Conservation (phyloP, 345 rosid genomes). For the Brassica cretica region DNA sequence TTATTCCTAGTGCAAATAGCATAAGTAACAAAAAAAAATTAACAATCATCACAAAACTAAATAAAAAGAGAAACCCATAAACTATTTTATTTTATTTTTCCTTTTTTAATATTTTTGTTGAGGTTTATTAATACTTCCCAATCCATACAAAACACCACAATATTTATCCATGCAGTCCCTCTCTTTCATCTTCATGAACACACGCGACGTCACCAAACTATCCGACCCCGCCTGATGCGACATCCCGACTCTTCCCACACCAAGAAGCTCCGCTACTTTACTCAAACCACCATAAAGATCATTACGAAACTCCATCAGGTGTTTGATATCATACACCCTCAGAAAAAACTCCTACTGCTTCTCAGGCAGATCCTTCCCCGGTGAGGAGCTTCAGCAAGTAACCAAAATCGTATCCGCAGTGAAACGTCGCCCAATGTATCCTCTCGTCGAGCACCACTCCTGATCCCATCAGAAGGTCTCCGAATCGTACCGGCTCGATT, state of each 20-base stretch:
- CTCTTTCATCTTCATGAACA: constrained; percentile 72
- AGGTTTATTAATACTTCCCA: constrained; percentile 55
- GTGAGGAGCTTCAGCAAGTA: constrained; percentile 75
- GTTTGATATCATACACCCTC: constrained; percentile 65
- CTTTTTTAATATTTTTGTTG: neutral
- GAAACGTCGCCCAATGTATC: constrained; percentile 85
- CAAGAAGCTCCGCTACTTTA: constrained; percentile 64
- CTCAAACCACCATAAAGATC: constrained; percentile 71
- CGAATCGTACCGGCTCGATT: constrained; percentile 53
- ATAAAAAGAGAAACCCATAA: neutral
- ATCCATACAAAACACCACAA: constrained; percentile 73
- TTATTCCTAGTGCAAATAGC: neutral
- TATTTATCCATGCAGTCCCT: constrained; percentile 45
- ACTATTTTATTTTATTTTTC: neutral
- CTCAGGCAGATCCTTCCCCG: constrained; percentile 54
- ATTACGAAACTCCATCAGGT: constrained; percentile 68
- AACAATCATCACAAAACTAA: neutral
- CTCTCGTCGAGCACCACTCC: constrained; percentile 70
- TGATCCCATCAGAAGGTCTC: constrained; percentile 68
- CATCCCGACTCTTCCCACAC: constrained; percentile 67
- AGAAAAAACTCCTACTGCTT: constrained; percentile 62
- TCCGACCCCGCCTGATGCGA: constrained; percentile 92
- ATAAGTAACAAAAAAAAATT: neutral
- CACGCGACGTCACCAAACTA: constrained; percentile 73
- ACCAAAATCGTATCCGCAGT: constrained; percentile 85